phyloP scores from a whole-genome alignment of 352 stramenopile species.

The Pythium brachiatum region DNA sequence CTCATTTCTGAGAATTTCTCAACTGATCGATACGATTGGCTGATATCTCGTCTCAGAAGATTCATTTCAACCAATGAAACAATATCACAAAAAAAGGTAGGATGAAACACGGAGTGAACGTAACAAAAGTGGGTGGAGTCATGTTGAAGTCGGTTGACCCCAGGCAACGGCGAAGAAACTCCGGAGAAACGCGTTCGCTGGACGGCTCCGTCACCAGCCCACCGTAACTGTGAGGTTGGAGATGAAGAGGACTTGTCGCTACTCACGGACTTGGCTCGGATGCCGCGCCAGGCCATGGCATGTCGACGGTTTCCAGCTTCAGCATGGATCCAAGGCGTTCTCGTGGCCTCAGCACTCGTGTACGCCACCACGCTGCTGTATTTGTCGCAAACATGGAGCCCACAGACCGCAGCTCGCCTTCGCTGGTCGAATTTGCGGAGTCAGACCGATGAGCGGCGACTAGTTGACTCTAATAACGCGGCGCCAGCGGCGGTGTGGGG shows the following conservation, averaged over 20 bases:
- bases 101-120: too few species aligned
- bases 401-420: not conserved
- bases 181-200: not conserved
- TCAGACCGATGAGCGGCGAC: not conserved
- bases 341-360: slow-evolving; percentile 6
- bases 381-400: slow-evolving; percentile 4
- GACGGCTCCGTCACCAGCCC: too few species aligned
- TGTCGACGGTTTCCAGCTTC: not conserved
- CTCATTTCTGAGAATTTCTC: too few species aligned
- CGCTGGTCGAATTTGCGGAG: not conserved
- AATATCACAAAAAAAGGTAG: too few species aligned
- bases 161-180: not conserved
- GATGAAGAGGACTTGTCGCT: too few species aligned
- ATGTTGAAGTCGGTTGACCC: slow-evolving; percentile 12
- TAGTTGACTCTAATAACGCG: not conserved
- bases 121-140: slow-evolving; percentile 12
- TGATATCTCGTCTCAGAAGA: too few species aligned
- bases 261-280: not conserved
- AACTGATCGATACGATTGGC: too few species aligned
- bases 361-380: slow-evolving; percentile 2
- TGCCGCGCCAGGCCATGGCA: not conserved
- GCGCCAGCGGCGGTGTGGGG: not conserved
- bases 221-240: too few species aligned
- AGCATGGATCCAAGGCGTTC: not conserved
- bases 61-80: too few species aligned